A percentile compares a stretch with the other conserved stretches of the same genome.
Conservation (phyloP, 805 yeast species). For the Groenewaldozyma tartarivorans region DNA sequence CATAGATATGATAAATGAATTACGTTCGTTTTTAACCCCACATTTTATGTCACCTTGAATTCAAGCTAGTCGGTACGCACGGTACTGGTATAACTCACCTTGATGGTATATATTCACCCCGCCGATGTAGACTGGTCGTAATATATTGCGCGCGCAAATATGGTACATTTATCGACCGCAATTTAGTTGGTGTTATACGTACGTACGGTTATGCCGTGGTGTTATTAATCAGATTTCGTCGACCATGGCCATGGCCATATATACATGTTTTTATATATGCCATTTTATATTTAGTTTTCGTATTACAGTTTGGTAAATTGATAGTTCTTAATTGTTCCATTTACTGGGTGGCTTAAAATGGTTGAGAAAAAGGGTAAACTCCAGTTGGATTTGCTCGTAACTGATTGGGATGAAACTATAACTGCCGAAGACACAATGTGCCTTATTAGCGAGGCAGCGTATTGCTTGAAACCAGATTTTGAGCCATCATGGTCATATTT, state of each 20-base stretch:
- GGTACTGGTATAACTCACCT: too few species aligned
- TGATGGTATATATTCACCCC: too few species aligned
- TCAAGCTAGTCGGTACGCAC: too few species aligned
- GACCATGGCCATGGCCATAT: neutral
- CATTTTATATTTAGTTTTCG: neutral
- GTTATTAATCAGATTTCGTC: neutral
- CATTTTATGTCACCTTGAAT: too few species aligned
- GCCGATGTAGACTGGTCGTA: too few species aligned
- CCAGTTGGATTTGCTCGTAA: constrained; percentile 30
- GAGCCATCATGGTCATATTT: constrained; percentile 36
- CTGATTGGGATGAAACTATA: constrained; percentile 64
- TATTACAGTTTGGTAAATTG: neutral
- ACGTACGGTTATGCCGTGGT: neutral
- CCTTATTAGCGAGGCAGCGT: constrained; percentile 42
- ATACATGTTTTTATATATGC: neutral
- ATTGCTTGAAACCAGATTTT: constrained; percentile 29
- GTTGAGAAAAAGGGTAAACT: too few species aligned
- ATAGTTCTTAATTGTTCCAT: constrained; percentile 5
- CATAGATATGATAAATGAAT: too few species aligned
- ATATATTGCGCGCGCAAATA: too few species aligned
- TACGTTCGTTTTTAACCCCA: too few species aligned
- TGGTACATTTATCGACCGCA: too few species aligned
- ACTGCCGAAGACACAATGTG: constrained; percentile 46
- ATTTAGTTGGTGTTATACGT: too few species aligned
- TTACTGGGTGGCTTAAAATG: too few species aligned